phyloP scores from a whole-genome alignment of 768 basidiomycete genomes.

The Lactarius quietus region DNA sequence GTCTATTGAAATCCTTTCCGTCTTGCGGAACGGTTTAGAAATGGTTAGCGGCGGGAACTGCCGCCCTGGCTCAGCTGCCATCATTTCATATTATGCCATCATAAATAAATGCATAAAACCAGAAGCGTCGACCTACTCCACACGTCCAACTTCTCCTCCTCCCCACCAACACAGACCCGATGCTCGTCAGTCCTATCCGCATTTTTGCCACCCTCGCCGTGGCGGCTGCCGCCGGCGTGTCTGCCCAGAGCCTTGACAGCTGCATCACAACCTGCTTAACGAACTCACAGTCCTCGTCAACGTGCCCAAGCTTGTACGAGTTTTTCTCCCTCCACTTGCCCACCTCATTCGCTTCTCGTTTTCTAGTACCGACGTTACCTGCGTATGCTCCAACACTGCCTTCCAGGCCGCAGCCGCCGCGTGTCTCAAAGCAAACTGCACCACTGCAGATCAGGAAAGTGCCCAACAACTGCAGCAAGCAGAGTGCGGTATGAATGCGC shows the following conservation, averaged over 20 bases:
- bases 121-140: too few relatives aligned
- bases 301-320: constrained; percentile 1
- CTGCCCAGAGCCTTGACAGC: constrained; percentile 5
- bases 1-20: background rate
- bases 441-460: constrained; percentile 29
- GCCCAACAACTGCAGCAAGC: constrained; percentile 33
- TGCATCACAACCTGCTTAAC: background rate
- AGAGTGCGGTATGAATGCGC: constrained; percentile 31
- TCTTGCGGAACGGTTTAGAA: background rate
- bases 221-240: background rate
- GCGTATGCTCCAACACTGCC: constrained; percentile 37
- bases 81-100: background rate
- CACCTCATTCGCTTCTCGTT: background rate
- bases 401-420: constrained; percentile 35
- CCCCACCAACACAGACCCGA: background rate
- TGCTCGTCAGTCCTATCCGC: constrained; percentile 1
- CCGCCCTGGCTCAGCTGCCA: background rate
- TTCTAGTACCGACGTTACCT: constrained; percentile 37
- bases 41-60: background rate
- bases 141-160: background rate
- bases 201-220: background rate
- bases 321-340: background rate
- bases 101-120: background rate
- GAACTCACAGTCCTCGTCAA: background rate
- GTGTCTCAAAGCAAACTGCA: constrained; percentile 39